Percentiles rank a stretch among this genome's conserved stretches.
Evolutionary conservation across 371 early-diverging fungal species (phyloP).

Genomic region (Mortierella sp.): DNA sequence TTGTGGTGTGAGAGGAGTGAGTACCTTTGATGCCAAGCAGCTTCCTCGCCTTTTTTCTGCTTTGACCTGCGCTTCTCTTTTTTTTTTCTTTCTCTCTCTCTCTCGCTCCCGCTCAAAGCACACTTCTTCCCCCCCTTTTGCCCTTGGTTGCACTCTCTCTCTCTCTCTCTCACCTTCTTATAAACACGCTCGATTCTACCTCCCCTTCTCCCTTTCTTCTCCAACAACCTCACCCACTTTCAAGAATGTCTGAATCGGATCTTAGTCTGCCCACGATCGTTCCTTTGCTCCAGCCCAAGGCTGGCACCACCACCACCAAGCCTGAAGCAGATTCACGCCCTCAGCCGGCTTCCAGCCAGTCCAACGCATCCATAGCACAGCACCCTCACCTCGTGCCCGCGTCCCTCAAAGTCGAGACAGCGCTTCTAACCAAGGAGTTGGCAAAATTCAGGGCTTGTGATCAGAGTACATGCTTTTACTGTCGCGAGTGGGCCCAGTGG

Average conservation of each 20-base stretch:
- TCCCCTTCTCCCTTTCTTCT: not conserved
- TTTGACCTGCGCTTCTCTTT: too few species aligned
- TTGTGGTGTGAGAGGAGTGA: too few species aligned
- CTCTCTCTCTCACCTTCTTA: not conserved
- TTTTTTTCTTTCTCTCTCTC: not conserved
- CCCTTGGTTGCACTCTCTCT: not conserved
- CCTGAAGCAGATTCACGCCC: conserved; percentile 17
- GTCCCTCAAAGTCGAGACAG: conserved; percentile 60
- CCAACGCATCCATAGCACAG: conserved; percentile 32
- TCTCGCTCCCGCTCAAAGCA: conserved; percentile 1
- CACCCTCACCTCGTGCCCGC: conserved; percentile 49
- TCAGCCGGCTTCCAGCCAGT: conserved; percentile 14
- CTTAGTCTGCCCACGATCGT: conserved; percentile 50
- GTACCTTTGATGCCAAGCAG: not conserved
- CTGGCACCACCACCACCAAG: conserved; percentile 18
- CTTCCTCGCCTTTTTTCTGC: not conserved
- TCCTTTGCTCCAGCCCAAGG: conserved; percentile 42
- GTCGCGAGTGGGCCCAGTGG: conserved; percentile 87
- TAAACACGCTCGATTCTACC: not conserved
- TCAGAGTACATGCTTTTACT: conserved; percentile 78
- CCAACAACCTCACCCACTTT: not conserved
- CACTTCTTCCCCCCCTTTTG: not conserved
- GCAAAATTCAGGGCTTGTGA: conserved; percentile 81
- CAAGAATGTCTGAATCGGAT: conserved; percentile 54
- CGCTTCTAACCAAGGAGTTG: conserved; percentile 76